These are phyloP conservation scores for Debaryomyces tyrocola DNA, from an alignment of 805 yeast species.

Conservation along the genomic window DNA sequence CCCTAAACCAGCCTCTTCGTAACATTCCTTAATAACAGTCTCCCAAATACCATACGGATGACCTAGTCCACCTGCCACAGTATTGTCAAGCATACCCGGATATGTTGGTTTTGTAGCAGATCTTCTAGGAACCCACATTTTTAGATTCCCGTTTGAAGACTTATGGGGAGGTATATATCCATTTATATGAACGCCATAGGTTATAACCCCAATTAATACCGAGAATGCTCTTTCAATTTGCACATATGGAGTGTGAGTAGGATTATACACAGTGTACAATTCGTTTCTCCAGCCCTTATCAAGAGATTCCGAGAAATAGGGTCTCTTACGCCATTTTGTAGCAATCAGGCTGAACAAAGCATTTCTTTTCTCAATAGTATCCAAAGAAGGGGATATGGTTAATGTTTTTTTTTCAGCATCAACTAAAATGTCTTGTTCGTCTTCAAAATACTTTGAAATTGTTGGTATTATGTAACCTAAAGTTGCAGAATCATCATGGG, in stretches of 20 bases:
- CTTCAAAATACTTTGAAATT: constrained; percentile 21
- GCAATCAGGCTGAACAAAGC: constrained; percentile 45
- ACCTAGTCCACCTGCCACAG: constrained; percentile 94
- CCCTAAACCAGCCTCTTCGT: constrained; percentile 85
- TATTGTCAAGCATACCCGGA: constrained; percentile 90
- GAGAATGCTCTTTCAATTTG: constrained; percentile 79
- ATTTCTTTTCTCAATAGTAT: constrained; percentile 43
- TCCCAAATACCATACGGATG: constrained; percentile 73
- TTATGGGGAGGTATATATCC: constrained; percentile 62
- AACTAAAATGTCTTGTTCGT: constrained; percentile 16
- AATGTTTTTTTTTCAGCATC: constrained; percentile 25
- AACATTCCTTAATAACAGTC: constrained; percentile 81
- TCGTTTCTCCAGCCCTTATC: constrained; percentile 84
- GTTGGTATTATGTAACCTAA: constrained; percentile 30
- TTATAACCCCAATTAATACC: constrained; percentile 78
- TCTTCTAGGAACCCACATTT: constrained; percentile 85
- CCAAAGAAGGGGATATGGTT: constrained; percentile 21
- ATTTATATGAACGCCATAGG: constrained; percentile 86
- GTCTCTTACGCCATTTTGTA: constrained; percentile 30
- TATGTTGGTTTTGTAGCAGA: constrained; percentile 78
- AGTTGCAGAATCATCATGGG: constrained; percentile 27
- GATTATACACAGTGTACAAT: constrained; percentile 68
- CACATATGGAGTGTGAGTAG: constrained; percentile 57
- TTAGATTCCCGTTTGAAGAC: constrained; percentile 39
- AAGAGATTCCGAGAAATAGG: constrained; percentile 28